Percentiles rank a stretch among this genome's conserved stretches.
Evolutionary conservation across 208 protist genomes (phyloP).

Genomic region (Crithidia brevicula): DNA sequence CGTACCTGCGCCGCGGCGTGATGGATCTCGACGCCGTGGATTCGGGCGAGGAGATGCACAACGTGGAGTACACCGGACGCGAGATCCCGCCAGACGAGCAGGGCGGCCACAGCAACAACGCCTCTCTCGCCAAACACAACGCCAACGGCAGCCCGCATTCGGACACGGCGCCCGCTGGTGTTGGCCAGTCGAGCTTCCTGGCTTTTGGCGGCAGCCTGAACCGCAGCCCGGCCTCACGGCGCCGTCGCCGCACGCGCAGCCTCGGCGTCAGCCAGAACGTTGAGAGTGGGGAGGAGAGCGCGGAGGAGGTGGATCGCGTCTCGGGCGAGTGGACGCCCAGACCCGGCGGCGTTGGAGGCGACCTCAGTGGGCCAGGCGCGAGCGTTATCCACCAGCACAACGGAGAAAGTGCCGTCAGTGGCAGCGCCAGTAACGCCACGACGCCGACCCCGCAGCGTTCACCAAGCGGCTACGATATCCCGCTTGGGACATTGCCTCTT

Average conservation of each 20-base stretch:
- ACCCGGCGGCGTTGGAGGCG: background rate
- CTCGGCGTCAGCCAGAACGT: conserved; percentile 12
- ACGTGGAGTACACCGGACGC: conserved; percentile 14
- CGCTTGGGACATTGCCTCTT: conserved; percentile 4
- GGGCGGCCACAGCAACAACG: background rate
- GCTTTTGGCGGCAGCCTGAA: conserved; percentile 7
- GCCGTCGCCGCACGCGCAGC: conserved; percentile 25
- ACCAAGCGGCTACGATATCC: background rate
- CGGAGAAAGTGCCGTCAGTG: background rate
- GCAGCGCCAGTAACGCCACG: background rate
- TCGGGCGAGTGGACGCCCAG: background rate
- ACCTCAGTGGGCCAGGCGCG: background rate
- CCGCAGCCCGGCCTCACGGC: conserved; percentile 5
- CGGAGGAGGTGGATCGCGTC: conserved; percentile 6
- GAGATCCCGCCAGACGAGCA: background rate
- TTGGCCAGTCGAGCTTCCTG: conserved; percentile 14
- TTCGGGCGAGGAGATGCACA: conserved; percentile 12
- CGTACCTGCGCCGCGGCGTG: conserved; percentile 9
- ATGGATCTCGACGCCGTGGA: conserved; percentile 9
- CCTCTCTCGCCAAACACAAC: background rate
- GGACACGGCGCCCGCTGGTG: background rate
- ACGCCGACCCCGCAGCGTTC: conserved; percentile 5
- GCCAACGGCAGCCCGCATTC: background rate
- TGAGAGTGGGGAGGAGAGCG: conserved; percentile 24
- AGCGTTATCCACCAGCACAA: background rate